These are phyloP conservation scores for Picochlorum sp. DNA, from an alignment of 139 green algal genomes.

Conservation along the genomic window DNA sequence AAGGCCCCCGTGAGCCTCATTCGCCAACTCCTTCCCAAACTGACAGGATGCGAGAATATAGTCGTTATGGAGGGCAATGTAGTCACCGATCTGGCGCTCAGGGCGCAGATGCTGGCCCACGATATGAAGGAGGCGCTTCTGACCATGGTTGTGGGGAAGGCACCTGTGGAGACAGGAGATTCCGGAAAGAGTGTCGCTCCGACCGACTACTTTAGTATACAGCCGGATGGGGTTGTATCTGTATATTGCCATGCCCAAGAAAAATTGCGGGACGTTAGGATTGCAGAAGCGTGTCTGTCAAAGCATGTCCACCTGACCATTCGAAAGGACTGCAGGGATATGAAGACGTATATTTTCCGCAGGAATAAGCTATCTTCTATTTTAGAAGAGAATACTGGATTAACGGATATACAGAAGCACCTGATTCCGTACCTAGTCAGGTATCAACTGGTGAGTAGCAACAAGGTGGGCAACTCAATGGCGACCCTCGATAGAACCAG, in stretches of 20 bases:
- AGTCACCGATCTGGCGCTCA: slow-evolving; percentile 47
- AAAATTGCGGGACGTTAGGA: slow-evolving; percentile 37
- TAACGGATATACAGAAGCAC: slow-evolving; percentile 37
- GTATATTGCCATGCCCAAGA: slow-evolving; percentile 61
- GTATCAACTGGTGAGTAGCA: slow-evolving; percentile 30
- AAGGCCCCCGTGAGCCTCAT: not conserved
- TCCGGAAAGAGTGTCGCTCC: slow-evolving; percentile 69
- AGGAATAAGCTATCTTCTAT: slow-evolving; percentile 33
- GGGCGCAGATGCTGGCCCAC: slow-evolving; percentile 33
- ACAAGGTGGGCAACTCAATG: not conserved
- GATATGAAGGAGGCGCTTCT: slow-evolving; percentile 43
- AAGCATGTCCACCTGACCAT: slow-evolving; percentile 12
- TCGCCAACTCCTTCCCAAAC: not conserved
- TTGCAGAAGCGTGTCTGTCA: slow-evolving; percentile 36
- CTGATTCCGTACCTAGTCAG: slow-evolving; percentile 58
- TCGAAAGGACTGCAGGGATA: slow-evolving; percentile 49
- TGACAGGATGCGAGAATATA: slow-evolving; percentile 24
- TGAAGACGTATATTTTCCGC: slow-evolving; percentile 46
- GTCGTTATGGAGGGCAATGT: slow-evolving; percentile 60
- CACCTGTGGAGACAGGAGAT: slow-evolving; percentile 48
- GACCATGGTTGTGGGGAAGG: slow-evolving; percentile 45
- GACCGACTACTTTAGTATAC: slow-evolving; percentile 66
- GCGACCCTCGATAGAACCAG: not conserved
- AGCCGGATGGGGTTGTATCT: slow-evolving; percentile 30
- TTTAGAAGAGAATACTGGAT: slow-evolving; percentile 36